Percentiles rank a stretch among this genome's conserved stretches.
Evolutionary conservation across 495 filamentous ascomycete species (phyloP).

Genomic region (Penicillium bovifimosum): DNA sequence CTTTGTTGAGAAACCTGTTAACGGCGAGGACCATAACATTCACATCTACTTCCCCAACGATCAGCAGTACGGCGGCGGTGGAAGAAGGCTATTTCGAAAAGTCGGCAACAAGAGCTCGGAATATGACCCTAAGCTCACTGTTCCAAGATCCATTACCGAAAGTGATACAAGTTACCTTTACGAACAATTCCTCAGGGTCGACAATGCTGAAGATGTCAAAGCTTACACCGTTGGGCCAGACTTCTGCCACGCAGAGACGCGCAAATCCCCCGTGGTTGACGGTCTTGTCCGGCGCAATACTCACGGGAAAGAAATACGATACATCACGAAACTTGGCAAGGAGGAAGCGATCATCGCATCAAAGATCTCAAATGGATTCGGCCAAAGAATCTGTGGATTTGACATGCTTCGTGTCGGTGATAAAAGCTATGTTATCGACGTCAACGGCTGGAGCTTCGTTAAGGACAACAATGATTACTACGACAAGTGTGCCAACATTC

Average conservation of each 20-base stretch:
- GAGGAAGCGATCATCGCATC: conserved; percentile 83
- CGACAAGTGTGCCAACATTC: conserved; percentile 77
- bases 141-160: conserved; percentile 78
- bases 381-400: conserved; percentile 93
- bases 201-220: conserved; percentile 97
- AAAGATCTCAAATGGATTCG: conserved; percentile 88
- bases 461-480: conserved; percentile 99
- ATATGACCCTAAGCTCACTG: conserved; percentile 65
- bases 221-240: conserved; percentile 93
- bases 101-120: conserved; percentile 98
- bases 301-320: conserved; percentile 94
- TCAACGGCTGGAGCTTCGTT: conserved; percentile 99
- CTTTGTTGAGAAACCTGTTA: conserved; percentile 98
- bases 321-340: conserved; percentile 74
- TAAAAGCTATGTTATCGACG: conserved; percentile 95
- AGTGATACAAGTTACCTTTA: conserved; percentile 81
- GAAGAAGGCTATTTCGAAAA: conserved; percentile 88
- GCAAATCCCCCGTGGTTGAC: conserved; percentile 95
- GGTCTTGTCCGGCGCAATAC: conserved; percentile 93
- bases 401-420: conserved; percentile 83
- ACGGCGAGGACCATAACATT: conserved; percentile 97
- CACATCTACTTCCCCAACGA: conserved; percentile 91
- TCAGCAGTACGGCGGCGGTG: conserved; percentile 70
- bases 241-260: conserved; percentile 94
- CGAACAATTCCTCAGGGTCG: conserved; percentile 91